phyloP scores from a whole-genome alignment of 352 stramenopile genomes.

The Halophytophthora batemanensis region DNA sequence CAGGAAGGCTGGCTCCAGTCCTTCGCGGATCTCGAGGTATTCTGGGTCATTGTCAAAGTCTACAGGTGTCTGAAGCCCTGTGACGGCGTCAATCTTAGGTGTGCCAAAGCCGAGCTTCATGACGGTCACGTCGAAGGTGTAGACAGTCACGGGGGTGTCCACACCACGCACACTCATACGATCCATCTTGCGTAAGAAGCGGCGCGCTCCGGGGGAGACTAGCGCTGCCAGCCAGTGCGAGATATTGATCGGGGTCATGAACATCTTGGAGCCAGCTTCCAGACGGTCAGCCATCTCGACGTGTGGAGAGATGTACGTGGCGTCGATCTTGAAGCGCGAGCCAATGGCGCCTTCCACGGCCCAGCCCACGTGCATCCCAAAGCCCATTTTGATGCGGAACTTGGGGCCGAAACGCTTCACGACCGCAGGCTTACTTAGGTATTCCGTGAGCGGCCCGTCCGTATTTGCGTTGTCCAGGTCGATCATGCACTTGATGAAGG shows the following conservation, averaged over 20 bases:
- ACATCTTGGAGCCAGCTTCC: conserved; percentile 94
- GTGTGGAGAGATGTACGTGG: conserved; percentile 96
- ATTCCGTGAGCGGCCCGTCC: conserved; percentile 67
- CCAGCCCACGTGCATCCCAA: conserved; percentile 96
- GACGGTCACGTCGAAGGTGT: conserved; percentile 87
- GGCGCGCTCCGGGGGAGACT: conserved; percentile 60
- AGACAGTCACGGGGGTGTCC: conserved; percentile 77
- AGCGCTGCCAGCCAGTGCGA: conserved; percentile 82
- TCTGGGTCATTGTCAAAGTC: conserved; percentile 84
- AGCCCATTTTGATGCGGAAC: conserved; percentile 92
- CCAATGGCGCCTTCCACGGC: conserved; percentile 96
- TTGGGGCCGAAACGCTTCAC: conserved; percentile 77
- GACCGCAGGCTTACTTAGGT: conserved; percentile 62
- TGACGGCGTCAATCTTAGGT: conserved; percentile 59
- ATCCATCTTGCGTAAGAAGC: conserved; percentile 82
- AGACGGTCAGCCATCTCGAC: conserved; percentile 94
- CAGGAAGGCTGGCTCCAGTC: conserved; percentile 77
- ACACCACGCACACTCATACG: conserved; percentile 82
- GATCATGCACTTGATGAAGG: conserved; percentile 95
- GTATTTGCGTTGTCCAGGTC: conserved; percentile 84
- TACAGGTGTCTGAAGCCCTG: conserved; percentile 58
- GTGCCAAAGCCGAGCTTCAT: conserved; percentile 74
- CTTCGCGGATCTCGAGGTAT: conserved; percentile 82
- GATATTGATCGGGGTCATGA: conserved; percentile 77
- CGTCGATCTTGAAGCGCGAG: conserved; percentile 95